Evolutionary conservation across 495 filamentous ascomycete genomes (phyloP).

Genomic region (Penicillium arizonense): DNA sequence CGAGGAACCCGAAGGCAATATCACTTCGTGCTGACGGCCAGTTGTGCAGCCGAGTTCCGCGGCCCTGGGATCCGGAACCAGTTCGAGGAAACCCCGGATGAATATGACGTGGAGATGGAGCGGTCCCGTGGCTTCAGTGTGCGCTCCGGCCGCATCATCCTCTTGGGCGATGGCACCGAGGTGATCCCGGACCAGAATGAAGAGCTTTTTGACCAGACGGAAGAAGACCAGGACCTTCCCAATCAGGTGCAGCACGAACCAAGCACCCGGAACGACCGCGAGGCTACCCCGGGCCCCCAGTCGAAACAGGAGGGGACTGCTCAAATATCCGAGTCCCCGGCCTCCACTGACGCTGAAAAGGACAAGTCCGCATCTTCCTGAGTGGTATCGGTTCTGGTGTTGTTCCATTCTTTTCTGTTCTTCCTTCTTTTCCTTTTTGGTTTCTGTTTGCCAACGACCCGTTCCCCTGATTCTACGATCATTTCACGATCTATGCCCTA

Average conservation of each 20-base stretch:
- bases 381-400: conserved; percentile 3
- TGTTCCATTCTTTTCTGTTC: conserved; percentile 9
- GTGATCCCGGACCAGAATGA: conserved; percentile 82
- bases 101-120: conserved; percentile 82
- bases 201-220: conserved; percentile 83
- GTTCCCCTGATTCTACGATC: conserved; percentile 16
- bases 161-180: conserved; percentile 92
- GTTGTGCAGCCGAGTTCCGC: conserved; percentile 85
- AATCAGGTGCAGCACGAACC: conserved; percentile 53
- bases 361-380: conserved; percentile 31
- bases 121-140: conserved; percentile 59
- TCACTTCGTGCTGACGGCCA: conserved; percentile 48
- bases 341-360: conserved; percentile 38
- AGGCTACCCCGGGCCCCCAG: conserved; percentile 59
- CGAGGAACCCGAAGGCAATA: conserved; percentile 43
- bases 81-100: conserved; percentile 89
- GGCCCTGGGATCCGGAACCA: conserved; percentile 79
- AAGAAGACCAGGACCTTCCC: conserved; percentile 74
- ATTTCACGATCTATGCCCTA: conserved; percentile 18
- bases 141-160: conserved; percentile 79
- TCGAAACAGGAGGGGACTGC: conserved; percentile 27
- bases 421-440: conserved; percentile 18
- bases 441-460: conserved; percentile 19
- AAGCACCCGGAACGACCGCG: conserved; percentile 43
- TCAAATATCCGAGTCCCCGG: conserved; percentile 48